Percentiles rank a stretch among this genome's conserved stretches.
Evolutionary conservation across 805 yeast species (phyloP).

Genomic region (Nakazawaea ambrosiae): DNA sequence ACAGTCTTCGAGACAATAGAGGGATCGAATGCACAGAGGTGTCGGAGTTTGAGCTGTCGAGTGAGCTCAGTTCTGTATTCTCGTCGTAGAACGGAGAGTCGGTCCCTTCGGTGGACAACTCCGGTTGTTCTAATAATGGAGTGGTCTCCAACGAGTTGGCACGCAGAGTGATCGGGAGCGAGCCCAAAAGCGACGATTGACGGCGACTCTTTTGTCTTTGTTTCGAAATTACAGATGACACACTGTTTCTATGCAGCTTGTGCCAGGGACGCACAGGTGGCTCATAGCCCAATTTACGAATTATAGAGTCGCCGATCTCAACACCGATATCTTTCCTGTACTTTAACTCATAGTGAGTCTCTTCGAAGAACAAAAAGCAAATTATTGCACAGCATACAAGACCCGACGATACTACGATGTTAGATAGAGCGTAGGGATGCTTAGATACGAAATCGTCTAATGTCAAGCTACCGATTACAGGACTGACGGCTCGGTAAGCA

Average conservation of each 20-base stretch:
- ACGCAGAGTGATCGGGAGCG: background rate
- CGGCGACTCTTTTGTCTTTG: background rate
- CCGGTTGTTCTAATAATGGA: background rate
- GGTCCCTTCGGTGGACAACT: background rate
- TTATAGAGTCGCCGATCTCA: slow-evolving; percentile 32
- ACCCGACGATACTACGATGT: slow-evolving; percentile 30
- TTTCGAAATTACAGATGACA: too few species aligned
- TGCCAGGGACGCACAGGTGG: slow-evolving; percentile 9
- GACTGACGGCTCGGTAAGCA: background rate
- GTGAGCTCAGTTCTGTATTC: background rate
- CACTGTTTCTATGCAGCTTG: background rate
- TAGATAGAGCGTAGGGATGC: slow-evolving; percentile 46
- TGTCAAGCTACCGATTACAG: background rate
- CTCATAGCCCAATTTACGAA: slow-evolving; percentile 17
- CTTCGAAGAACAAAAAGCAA: slow-evolving; percentile 44
- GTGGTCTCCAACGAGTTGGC: background rate
- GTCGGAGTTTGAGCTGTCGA: slow-evolving; percentile 5
- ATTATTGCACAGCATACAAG: slow-evolving; percentile 29
- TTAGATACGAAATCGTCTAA: slow-evolving; percentile 2
- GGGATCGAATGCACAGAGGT: slow-evolving; percentile 10
- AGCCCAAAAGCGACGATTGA: too few species aligned
- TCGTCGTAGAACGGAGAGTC: background rate
- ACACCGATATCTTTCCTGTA: slow-evolving; percentile 35
- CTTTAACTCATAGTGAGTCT: slow-evolving; percentile 33
- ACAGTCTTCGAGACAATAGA: slow-evolving; percentile 10